Conservation (phyloP, 257 asterid genomes). For the Datura wrightii region DNA sequence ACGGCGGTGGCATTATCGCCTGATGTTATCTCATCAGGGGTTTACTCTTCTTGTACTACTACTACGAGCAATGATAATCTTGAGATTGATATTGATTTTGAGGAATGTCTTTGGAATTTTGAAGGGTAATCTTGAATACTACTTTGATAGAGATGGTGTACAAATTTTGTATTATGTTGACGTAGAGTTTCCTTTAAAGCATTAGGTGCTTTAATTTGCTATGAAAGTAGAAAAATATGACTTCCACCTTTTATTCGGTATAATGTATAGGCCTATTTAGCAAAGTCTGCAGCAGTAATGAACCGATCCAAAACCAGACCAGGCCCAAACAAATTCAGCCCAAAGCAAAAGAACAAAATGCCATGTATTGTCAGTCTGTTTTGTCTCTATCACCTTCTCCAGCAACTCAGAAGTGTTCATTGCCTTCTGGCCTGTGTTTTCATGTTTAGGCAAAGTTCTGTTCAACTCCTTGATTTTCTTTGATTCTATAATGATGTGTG, state of each 20-base stretch:
- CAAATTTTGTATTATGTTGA: neutral
- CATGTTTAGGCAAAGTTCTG: too few relatives aligned
- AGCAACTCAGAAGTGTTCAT: too few relatives aligned
- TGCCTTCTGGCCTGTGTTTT: too few relatives aligned
- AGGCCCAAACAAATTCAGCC: too few relatives aligned
- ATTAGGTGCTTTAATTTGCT: neutral
- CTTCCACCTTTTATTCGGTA: neutral
- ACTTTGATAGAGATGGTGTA: slow-evolving; percentile 15
- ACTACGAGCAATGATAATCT: slow-evolving; percentile 23
- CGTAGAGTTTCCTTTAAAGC: neutral
- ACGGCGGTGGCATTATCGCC: slow-evolving; percentile 35
- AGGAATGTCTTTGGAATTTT: slow-evolving; percentile 27
- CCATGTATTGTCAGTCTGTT: too few relatives aligned
- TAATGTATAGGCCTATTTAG: too few relatives aligned
- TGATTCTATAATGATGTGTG: too few relatives aligned
- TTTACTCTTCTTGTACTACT: slow-evolving; percentile 31
- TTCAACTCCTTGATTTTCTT: too few relatives aligned
- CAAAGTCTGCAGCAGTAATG: too few relatives aligned
- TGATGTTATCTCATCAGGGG: slow-evolving; percentile 43
- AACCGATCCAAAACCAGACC: too few relatives aligned
- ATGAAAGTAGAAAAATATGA: neutral
- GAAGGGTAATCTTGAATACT: neutral
- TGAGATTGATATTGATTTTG: slow-evolving; percentile 23
- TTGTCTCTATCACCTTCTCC: too few relatives aligned
- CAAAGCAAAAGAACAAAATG: too few relatives aligned